These are phyloP conservation scores for Xylaria palmicola DNA, from an alignment of 495 filamentous ascomycete genomes.

Conservation along the genomic window DNA sequence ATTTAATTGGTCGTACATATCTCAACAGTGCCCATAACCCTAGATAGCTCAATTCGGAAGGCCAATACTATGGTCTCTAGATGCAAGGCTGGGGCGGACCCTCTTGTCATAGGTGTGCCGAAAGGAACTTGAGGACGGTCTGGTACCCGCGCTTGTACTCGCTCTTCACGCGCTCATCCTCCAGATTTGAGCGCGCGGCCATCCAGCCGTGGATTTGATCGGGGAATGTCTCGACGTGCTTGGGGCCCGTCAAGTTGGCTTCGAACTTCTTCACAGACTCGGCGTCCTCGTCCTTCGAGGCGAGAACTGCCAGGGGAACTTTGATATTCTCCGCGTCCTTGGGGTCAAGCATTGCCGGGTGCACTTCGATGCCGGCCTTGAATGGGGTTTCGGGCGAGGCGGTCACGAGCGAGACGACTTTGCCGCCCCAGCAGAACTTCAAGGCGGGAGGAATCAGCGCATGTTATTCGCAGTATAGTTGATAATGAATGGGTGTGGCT, in stretches of 20 bases:
- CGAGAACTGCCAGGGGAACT: conserved; percentile 64
- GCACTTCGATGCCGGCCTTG: conserved; percentile 65
- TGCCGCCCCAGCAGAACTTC: conserved; percentile 89
- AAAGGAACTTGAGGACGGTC: conserved; percentile 71
- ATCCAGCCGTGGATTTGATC: conserved; percentile 92
- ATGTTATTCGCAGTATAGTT: background rate
- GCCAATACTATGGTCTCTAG: background rate
- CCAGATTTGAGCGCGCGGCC: conserved; percentile 72
- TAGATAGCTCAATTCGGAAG: background rate
- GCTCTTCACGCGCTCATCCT: conserved; percentile 62
- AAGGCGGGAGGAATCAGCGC: background rate
- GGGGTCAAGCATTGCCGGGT: conserved; percentile 88
- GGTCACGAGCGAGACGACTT: conserved; percentile 61
- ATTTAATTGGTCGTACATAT: background rate
- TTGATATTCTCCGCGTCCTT: conserved; percentile 66
- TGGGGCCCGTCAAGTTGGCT: conserved; percentile 60
- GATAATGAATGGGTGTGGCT: background rate
- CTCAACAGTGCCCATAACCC: background rate
- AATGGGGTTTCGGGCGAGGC: conserved; percentile 61
- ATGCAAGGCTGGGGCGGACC: background rate
- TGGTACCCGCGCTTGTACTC: conserved; percentile 83
- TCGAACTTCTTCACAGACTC: conserved; percentile 73
- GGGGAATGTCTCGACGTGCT: conserved; percentile 75
- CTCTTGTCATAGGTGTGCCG: conserved; percentile 62
- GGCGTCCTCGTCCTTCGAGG: conserved; percentile 63